Conservation (phyloP, 495 filamentous ascomycete species). For the Hypoxylon trugodes region DNA sequence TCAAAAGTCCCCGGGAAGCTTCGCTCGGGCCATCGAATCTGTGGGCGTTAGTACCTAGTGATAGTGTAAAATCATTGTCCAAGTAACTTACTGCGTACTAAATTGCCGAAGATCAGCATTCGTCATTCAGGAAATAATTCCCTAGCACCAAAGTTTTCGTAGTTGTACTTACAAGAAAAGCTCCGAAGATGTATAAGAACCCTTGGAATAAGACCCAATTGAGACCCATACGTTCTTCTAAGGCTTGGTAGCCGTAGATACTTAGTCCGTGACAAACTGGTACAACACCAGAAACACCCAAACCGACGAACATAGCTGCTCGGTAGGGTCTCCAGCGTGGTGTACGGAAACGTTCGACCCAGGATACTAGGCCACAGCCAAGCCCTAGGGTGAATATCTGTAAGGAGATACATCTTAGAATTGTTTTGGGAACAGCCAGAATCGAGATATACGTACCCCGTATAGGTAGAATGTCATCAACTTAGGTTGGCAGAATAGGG, state of each 20-base stretch:
- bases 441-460: constrained; percentile 62
- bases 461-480: constrained; percentile 75
- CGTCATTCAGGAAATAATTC: background rate
- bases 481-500: constrained; percentile 71
- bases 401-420: background rate
- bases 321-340: constrained; percentile 85
- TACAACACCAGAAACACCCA: constrained; percentile 85
- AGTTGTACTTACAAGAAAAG: constrained; percentile 60
- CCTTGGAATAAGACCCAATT: constrained; percentile 81
- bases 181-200: constrained; percentile 84
- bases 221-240: constrained; percentile 78
- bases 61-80: constrained; percentile 10
- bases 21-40: constrained; percentile 69
- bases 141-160: background rate
- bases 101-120: constrained; percentile 3
- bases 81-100: constrained; percentile 35
- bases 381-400: constrained; percentile 81
- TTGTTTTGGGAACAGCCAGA: background rate
- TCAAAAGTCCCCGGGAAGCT: constrained; percentile 71
- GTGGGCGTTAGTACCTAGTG: constrained; percentile 23
- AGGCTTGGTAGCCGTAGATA: constrained; percentile 57
- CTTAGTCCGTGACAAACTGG: constrained; percentile 75
- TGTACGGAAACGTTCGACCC: constrained; percentile 81
- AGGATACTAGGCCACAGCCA: constrained; percentile 76
- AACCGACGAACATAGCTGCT: constrained; percentile 87